A percentile compares a stretch with the other conserved stretches of the same genome.
phyloP scores from a whole-genome alignment of 2,329 filamentous ascomycete genomes.

The Eurotiales sp. region DNA sequence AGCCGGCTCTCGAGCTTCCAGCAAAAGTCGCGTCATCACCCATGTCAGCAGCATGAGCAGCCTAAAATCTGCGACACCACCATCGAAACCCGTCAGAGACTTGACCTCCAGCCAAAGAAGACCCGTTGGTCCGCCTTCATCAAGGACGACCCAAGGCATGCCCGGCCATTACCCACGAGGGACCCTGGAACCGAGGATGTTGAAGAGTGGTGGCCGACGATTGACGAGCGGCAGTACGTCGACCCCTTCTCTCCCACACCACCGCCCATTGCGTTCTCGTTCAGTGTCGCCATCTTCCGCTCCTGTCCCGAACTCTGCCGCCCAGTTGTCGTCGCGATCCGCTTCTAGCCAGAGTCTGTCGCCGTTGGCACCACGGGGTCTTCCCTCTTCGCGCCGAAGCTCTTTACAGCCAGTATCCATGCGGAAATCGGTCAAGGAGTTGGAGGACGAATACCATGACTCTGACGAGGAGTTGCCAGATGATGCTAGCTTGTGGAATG shows the following conservation, averaged over 20 bases:
- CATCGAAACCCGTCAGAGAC: slow-evolving; percentile 5
- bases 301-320: slow-evolving; percentile 8
- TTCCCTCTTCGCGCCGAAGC: slow-evolving; percentile 1
- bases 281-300: slow-evolving; percentile 10
- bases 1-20: slow-evolving; percentile 14
- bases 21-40: slow-evolving; percentile 6
- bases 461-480: slow-evolving; percentile 50
- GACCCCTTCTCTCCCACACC: slow-evolving; percentile 5
- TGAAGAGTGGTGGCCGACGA: slow-evolving; percentile 14
- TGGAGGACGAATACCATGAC: slow-evolving; percentile 50
- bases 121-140: slow-evolving; percentile 5
- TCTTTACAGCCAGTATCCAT: slow-evolving; percentile 36
- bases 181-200: slow-evolving; percentile 11
- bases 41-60: slow-evolving; percentile 3
- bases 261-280: slow-evolving; percentile 11
- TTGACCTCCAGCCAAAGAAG: slow-evolving; percentile 12
- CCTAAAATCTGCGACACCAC: background rate
- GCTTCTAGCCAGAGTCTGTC: slow-evolving; percentile 26
- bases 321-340: slow-evolving; percentile 14
- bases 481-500: slow-evolving; percentile 49
- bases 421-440: slow-evolving; percentile 45
- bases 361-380: slow-evolving; percentile 24
- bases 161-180: slow-evolving; percentile 3
- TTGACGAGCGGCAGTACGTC: slow-evolving; percentile 4
- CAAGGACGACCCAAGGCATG: background rate